A percentile compares a stretch with the other conserved stretches of the same genome.
phyloP scores from a whole-genome alignment of 2,329 filamentous ascomycete species.

The Alternaria sp. region DNA sequence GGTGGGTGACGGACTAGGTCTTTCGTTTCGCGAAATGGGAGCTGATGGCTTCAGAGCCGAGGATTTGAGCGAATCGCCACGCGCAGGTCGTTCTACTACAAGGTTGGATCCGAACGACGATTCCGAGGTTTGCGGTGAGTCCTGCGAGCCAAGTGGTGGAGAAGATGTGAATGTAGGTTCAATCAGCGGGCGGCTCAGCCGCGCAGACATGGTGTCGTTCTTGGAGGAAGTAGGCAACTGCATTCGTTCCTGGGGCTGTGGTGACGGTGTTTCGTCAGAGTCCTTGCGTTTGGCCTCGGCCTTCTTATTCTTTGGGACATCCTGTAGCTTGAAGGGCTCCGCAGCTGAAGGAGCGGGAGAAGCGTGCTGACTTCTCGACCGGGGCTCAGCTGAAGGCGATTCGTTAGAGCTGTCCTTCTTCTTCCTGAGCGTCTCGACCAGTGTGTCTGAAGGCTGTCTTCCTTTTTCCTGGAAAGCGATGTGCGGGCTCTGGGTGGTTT shows the following conservation, averaged over 20 bases:
- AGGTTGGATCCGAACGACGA: constrained; percentile 53
- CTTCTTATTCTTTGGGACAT: constrained; percentile 75
- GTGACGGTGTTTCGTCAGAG: constrained; percentile 54
- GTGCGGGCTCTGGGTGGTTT: constrained; percentile 73
- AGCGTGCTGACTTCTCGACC: constrained; percentile 52
- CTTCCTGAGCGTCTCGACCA: constrained; percentile 64
- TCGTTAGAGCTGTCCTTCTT: constrained; percentile 48
- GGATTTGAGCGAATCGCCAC: constrained; percentile 67
- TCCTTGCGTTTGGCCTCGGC: constrained; percentile 56
- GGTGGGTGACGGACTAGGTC: constrained; percentile 53
- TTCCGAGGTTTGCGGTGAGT: constrained; percentile 45
- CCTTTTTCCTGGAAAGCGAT: constrained; percentile 91
- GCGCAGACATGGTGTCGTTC: constrained; percentile 49
- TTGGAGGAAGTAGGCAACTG: constrained; percentile 52
- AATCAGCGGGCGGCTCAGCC: constrained; percentile 42
- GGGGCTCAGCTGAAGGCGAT: constrained; percentile 58
- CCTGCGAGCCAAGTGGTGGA: constrained; percentile 48
- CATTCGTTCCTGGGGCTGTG: constrained; percentile 27
- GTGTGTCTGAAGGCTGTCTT: constrained; percentile 69
- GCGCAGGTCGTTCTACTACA: constrained; percentile 59
- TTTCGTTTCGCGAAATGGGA: constrained; percentile 68
- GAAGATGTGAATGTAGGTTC: constrained; percentile 51
- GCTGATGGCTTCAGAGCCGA: constrained; percentile 55
- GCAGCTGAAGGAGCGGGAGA: constrained; percentile 45
- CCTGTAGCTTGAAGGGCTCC: constrained; percentile 76